Evolutionary conservation across 495 filamentous ascomycete genomes (phyloP).

Genomic region (Pseudevernia furfuracea): DNA sequence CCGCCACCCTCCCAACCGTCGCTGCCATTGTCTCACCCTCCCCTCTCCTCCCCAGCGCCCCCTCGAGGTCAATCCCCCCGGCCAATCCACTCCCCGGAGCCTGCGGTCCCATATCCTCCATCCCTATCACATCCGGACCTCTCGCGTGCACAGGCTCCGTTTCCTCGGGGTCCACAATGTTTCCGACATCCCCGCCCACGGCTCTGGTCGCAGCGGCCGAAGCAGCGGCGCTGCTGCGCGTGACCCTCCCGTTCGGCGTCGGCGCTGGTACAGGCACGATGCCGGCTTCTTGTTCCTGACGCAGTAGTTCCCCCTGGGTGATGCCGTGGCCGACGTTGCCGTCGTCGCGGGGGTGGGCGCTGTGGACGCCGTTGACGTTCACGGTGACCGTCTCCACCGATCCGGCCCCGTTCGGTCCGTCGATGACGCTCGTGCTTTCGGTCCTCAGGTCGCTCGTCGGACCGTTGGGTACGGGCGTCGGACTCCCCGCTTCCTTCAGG

Average conservation of each 20-base stretch:
- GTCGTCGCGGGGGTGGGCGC: slow-evolving; percentile 25
- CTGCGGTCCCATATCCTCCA: slow-evolving; percentile 82
- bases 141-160: slow-evolving; percentile 68
- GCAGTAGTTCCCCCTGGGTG: slow-evolving; percentile 67
- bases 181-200: slow-evolving; percentile 17
- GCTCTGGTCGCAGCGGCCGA: slow-evolving; percentile 32
- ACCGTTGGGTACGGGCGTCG: slow-evolving; percentile 17
- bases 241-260: slow-evolving; percentile 22
- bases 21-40: slow-evolving; percentile 7
- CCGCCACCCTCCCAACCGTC: slow-evolving; percentile 19
- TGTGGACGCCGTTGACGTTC: slow-evolving; percentile 53
- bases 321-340: slow-evolving; percentile 40
- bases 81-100: slow-evolving; percentile 29
- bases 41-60: slow-evolving; percentile 20
- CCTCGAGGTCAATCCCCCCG: slow-evolving; percentile 22
- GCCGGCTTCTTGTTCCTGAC: slow-evolving; percentile 71
- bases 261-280: slow-evolving; percentile 35
- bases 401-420: slow-evolving; percentile 63
- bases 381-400: slow-evolving; percentile 66
- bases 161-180: slow-evolving; percentile 27
- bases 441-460: slow-evolving; percentile 40
- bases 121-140: slow-evolving; percentile 73
- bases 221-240: slow-evolving; percentile 21
- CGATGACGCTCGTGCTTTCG: slow-evolving; percentile 61
- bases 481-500: slow-evolving; percentile 34